These are phyloP conservation scores for Chlamydomonas sp. DNA, from an alignment of 139 green algal species.

Conservation along the genomic window DNA sequence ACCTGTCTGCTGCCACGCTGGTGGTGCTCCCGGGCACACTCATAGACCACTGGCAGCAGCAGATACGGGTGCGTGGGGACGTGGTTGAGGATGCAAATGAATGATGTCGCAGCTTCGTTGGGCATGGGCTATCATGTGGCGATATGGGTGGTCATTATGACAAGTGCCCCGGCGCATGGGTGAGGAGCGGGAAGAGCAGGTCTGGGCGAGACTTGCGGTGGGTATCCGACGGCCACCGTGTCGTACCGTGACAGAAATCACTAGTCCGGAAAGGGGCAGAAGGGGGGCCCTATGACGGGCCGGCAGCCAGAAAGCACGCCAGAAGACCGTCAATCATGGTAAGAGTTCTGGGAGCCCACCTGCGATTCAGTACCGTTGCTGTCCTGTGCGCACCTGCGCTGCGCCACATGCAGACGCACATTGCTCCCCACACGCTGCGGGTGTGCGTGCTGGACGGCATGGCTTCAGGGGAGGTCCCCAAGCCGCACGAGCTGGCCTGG, in stretches of 20 bases:
- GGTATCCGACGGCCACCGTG: too few species aligned
- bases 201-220: too few species aligned
- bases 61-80: conserved; percentile 58
- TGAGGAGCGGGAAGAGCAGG: background rate
- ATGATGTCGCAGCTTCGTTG: too few species aligned
- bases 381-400: background rate
- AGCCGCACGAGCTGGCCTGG: conserved; percentile 83
- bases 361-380: too few species aligned
- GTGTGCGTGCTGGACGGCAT: conserved; percentile 61
- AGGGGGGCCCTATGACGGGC: too few species aligned
- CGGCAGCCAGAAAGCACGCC: too few species aligned
- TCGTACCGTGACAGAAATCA: too few species aligned
- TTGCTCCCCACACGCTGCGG: conserved; percentile 51
- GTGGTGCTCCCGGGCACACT: conserved; percentile 89
- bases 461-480: background rate
- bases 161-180: background rate
- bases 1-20: conserved; percentile 90
- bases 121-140: too few species aligned
- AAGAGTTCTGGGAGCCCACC: too few species aligned
- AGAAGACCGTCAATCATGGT: too few species aligned
- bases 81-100: background rate
- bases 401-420: conserved; percentile 68
- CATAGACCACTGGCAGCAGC: conserved; percentile 89
- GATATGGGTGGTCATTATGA: background rate
- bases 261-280: too few species aligned